Percentiles rank a stretch among this genome's conserved stretches.
Evolutionary conservation across 441 rosid genomes (phyloP).

Genomic region (Cnidoscolus chayamansa): DNA sequence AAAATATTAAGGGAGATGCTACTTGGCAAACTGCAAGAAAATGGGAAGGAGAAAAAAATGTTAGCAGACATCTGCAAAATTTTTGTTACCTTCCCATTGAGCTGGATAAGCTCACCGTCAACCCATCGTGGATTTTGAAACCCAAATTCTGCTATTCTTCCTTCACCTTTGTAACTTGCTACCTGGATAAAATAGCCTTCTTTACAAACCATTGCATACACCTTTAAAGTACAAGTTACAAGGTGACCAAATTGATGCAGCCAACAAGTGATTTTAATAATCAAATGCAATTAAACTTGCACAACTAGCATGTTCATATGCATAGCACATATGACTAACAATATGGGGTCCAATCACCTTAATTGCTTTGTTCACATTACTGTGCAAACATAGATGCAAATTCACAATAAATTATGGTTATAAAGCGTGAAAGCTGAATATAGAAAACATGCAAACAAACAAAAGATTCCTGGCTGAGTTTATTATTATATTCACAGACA

Average conservation of each 20-base stretch:
- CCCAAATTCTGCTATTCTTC: constrained; percentile 85
- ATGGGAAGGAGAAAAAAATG: not conserved
- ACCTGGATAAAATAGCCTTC: constrained; percentile 41
- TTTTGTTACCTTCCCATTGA: constrained; percentile 74
- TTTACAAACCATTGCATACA: not conserved
- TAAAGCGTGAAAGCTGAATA: not conserved
- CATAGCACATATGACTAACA: not conserved
- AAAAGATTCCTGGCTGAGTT: not conserved
- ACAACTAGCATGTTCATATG: not conserved
- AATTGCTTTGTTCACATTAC: not conserved
- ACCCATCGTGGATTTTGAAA: constrained; percentile 85
- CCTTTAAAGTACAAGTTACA: not conserved
- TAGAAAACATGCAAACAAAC: not conserved
- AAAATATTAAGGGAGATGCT: not conserved
- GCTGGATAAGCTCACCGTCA: constrained; percentile 80
- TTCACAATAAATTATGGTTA: not conserved
- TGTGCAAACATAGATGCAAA: not conserved
- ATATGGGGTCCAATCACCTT: not conserved
- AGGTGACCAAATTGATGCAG: not conserved
- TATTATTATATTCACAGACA: not conserved
- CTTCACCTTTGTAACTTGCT: constrained; percentile 81
- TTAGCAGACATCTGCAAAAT: not conserved
- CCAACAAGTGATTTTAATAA: constrained; percentile 1
- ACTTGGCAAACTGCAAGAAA: not conserved
- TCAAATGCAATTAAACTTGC: not conserved